Base-by-base conservation (phyloP, 192 early-diverging fungal species). In the Linnemannia elongata region DNA sequence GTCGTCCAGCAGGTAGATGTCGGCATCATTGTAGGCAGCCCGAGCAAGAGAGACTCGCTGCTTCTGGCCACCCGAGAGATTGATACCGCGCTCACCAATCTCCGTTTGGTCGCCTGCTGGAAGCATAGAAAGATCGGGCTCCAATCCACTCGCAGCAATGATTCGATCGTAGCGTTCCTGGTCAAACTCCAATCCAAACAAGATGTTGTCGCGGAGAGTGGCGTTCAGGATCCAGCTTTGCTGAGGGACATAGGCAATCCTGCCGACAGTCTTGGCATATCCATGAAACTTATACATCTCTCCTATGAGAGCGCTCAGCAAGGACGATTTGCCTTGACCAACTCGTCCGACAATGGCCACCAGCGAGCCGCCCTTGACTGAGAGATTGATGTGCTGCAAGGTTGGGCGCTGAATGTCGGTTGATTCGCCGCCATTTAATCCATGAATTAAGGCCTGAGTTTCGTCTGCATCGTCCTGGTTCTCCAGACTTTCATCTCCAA, bases 1-100 rank as follows among this genome's bases (percentile, higher is more conserved):
- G 78, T 98, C 96, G 75, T 98, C 97, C 38, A 97, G 78, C 1
- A 98, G 79, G 42, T 97, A 88, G 15, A 94, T 93, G 60, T 93
- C 90, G 2, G 94, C 93, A 2, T 91, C 88, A 0, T 93, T 92
- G 78, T 97, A 98, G 6, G 92, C 92, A 0, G 95, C 96, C 35
- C 97, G 90, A 0, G 96, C 96, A 41, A 97, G 89, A 41, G 92
- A 93, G 2, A 96, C 89, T 39, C 96, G 90, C 80, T 96, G 95
- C 76, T 94, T 95, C 79, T 96, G 94, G 0, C 94, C 94, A 13
- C 95, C 95, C 1, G 93, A 92, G 2, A 96, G 79, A 9, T 90
- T 93, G 41, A 91, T 91, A 6, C 94, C 94, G n/a, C 92, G 84
- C 77, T 95, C 94, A 35, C 93, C 95, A 90, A 94, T 90, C 42